Conservation (phyloP, 441 rosid genomes). For the Corymbia calophylla region DNA sequence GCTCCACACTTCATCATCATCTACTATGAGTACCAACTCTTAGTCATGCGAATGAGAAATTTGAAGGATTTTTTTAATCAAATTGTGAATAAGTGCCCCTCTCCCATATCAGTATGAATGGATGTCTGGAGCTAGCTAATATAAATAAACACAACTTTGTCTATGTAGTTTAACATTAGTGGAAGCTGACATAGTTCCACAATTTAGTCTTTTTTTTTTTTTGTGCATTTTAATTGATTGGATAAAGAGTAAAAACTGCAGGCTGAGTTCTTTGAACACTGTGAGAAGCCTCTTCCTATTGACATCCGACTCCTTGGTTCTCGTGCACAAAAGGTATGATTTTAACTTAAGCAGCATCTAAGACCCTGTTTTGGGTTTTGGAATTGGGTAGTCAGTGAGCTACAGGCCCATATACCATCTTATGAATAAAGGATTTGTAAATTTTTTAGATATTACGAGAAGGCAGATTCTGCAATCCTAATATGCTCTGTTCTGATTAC, state of each 20-base stretch:
- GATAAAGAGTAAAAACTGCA: conserved; percentile 15
- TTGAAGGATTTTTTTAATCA: not conserved
- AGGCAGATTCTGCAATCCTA: not conserved
- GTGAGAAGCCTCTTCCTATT: conserved; percentile 97
- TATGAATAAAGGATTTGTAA: not conserved
- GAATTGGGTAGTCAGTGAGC: not conserved
- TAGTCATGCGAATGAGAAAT: not conserved
- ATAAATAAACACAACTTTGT: not conserved
- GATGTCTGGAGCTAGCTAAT: not conserved
- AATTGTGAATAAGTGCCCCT: not conserved
- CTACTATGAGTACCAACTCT: not conserved
- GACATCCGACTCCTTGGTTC: conserved; percentile 99
- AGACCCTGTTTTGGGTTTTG: not conserved
- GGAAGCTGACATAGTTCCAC: not conserved
- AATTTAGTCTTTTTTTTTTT: not conserved
- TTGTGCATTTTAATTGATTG: not conserved
- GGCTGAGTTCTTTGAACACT: conserved; percentile 99
- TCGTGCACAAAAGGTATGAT: conserved; percentile 89
- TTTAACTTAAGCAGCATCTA: not conserved
- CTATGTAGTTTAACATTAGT: not conserved
- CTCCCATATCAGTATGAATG: not conserved
- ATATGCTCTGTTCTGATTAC: not conserved
- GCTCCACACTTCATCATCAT: not conserved
- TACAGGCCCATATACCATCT: not conserved
- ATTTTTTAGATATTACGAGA: not conserved